Conservation (phyloP, 768 basidiomycete species). For the Holtermanniella nyarrowii region DNA sequence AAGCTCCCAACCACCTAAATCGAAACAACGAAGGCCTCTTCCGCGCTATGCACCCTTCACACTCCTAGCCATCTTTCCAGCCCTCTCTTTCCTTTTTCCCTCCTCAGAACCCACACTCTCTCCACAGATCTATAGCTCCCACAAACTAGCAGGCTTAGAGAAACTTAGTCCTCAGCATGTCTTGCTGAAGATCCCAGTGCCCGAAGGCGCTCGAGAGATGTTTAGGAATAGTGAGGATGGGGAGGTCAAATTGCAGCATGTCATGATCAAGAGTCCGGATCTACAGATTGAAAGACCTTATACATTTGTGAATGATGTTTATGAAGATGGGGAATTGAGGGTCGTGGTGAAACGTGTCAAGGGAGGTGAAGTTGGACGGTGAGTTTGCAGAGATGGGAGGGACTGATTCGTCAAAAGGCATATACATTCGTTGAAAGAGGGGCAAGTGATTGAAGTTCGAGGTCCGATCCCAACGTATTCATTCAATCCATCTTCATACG, state of each 20-base stretch:
- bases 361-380: constrained; percentile 41
- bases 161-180: constrained; percentile 21
- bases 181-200: constrained; percentile 19
- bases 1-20: background rate
- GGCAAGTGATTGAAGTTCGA: constrained; percentile 29
- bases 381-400: too few relatives aligned
- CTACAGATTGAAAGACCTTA: constrained; percentile 38
- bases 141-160: constrained; percentile 13
- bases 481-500: constrained; percentile 19
- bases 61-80: constrained; percentile 11
- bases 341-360: constrained; percentile 35
- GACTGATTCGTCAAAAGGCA: constrained; percentile 7
- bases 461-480: constrained; percentile 33
- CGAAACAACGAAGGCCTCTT: background rate
- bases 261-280: constrained; percentile 34
- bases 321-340: constrained; percentile 19
- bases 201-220: constrained; percentile 6
- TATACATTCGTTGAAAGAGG: constrained; percentile 24
- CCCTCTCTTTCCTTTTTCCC: constrained; percentile 14
- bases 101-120: constrained; percentile 11
- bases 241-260: constrained; percentile 30
- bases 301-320: constrained; percentile 34
- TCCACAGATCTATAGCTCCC: constrained; percentile 27
- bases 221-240: constrained; percentile 10
- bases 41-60: constrained; percentile 8